Evolutionary conservation across 139 green algal species (phyloP), one percentile per base, ranked within the genome.

Genomic region (Ostreobium quekettii): DNA sequence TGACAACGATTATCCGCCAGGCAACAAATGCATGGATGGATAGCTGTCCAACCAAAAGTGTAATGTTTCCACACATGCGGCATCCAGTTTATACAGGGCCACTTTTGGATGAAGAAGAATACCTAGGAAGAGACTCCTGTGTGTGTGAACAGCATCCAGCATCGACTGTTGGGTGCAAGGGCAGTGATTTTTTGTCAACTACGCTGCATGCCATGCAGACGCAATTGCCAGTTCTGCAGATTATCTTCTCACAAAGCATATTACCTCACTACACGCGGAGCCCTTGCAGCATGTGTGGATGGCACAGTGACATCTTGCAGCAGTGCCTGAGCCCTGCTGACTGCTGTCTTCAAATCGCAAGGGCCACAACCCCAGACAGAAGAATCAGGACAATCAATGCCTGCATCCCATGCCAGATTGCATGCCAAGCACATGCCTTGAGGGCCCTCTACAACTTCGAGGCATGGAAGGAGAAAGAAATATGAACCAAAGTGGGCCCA

Each of bases 401-500:
- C 8, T 19, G 8, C 6, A n/a, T 68, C 26, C 61, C 61, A 68
- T 30, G 61, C 36, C 11, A 68, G 36, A 47, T 11, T 71, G 46
- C 65, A 71, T 65, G 46, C 22, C 30, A 71, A 24, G 31, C 15
- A 48, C 15, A 37, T 42, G 3, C 36, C 8, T n/a, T 48, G 37
- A 32, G 32, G 36, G n/a, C 11, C 11, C 53, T 68, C 35, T n/a
- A n/a, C 19, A 7, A 36, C 35, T 68, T 76, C 71, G 24, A 76
- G 3, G 30, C 26, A 28, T 32, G 68, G 68, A 6, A 75, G 31
- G 6, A 76, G 30, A 49, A 75, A 79, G 58, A 61, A 39, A 66
- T 72, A 75, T 3, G 36, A 53, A n/a, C 68, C 73, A 46, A 79
- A 76, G 5, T 26, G 2, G 28, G 33, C 4, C 68, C 68, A 79